These are phyloP conservation scores for Colletotrichum godetiae DNA, from an alignment of 2,329 filamentous ascomycete genomes.

Conservation along the genomic window DNA sequence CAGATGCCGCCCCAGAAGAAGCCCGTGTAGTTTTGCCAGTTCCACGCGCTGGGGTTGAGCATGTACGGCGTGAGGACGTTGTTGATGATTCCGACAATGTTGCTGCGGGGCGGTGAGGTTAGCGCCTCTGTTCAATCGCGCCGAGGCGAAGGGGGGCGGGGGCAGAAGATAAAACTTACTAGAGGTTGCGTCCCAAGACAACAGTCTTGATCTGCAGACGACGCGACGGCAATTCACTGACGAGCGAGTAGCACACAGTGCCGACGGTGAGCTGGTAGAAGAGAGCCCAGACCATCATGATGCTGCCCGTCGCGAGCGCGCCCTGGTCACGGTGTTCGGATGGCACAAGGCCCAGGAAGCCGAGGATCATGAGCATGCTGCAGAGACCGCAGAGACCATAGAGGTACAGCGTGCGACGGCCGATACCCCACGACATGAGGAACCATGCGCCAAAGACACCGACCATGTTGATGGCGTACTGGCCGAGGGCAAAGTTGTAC, in stretches of 20 bases:
- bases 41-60: slow-evolving; percentile 88
- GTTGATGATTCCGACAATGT: slow-evolving; percentile 84
- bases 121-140: not conserved
- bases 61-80: slow-evolving; percentile 90
- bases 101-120: slow-evolving; percentile 56
- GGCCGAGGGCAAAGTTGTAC: slow-evolving; percentile 71
- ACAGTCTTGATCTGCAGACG: slow-evolving; percentile 92
- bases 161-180: slow-evolving; percentile 55
- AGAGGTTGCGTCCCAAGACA: slow-evolving; percentile 83
- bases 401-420: slow-evolving; percentile 81
- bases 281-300: slow-evolving; percentile 87
- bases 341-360: slow-evolving; percentile 83
- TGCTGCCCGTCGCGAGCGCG: slow-evolving; percentile 82
- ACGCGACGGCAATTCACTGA: slow-evolving; percentile 84
- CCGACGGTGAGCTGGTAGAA: slow-evolving; percentile 90
- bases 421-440: slow-evolving; percentile 79
- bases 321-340: slow-evolving; percentile 66
- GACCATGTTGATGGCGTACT: slow-evolving; percentile 79
- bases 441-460: slow-evolving; percentile 86
- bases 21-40: slow-evolving; percentile 88
- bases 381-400: slow-evolving; percentile 80
- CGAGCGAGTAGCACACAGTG: slow-evolving; percentile 89
- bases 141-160: too few species aligned
- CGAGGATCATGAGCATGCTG: slow-evolving; percentile 83
- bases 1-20: slow-evolving; percentile 91